These are phyloP conservation scores for Hypholoma sublateritium DNA, from an alignment of 768 basidiomycete species.

Conservation along the genomic window DNA sequence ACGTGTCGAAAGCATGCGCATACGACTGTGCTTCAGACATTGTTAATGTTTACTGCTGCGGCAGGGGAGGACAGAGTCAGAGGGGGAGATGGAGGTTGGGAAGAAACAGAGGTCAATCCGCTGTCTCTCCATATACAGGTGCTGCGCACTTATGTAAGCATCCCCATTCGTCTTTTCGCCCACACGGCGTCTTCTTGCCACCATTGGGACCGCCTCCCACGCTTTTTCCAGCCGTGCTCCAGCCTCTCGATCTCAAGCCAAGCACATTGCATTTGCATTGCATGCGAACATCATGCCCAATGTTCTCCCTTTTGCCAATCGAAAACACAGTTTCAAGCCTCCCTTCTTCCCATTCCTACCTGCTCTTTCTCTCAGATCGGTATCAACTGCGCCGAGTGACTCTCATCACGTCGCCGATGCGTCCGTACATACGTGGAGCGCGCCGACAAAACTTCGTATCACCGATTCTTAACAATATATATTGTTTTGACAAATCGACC, in stretches of 20 bases:
- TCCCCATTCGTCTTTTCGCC: neutral
- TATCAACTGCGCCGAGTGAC: conserved; percentile 11
- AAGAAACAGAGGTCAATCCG: conserved; percentile 20
- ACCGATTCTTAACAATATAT: conserved; percentile 1
- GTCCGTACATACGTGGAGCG: neutral
- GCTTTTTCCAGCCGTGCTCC: neutral
- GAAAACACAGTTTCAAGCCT: neutral
- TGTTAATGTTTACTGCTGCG: conserved; percentile 28
- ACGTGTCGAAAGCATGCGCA: conserved; percentile 31
- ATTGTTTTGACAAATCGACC: conserved; percentile 2
- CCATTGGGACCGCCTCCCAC: neutral
- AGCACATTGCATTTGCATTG: neutral
- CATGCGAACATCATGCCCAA: neutral
- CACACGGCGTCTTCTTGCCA: conserved; percentile 12
- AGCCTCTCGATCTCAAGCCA: neutral
- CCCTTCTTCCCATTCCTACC: neutral
- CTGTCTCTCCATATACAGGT: conserved; percentile 27
- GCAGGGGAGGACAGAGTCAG: conserved; percentile 20
- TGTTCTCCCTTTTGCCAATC: neutral
- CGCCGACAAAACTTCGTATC: no score
- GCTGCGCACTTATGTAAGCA: conserved; percentile 34
- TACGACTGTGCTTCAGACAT: conserved; percentile 35
- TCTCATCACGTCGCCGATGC: conserved; percentile 3
- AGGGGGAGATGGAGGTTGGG: conserved; percentile 30
- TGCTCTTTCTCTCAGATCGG: conserved; percentile 1